These are phyloP conservation scores for Alternaria postmessia DNA, from an alignment of 2,329 filamentous ascomycete species.

Conservation along the genomic window DNA sequence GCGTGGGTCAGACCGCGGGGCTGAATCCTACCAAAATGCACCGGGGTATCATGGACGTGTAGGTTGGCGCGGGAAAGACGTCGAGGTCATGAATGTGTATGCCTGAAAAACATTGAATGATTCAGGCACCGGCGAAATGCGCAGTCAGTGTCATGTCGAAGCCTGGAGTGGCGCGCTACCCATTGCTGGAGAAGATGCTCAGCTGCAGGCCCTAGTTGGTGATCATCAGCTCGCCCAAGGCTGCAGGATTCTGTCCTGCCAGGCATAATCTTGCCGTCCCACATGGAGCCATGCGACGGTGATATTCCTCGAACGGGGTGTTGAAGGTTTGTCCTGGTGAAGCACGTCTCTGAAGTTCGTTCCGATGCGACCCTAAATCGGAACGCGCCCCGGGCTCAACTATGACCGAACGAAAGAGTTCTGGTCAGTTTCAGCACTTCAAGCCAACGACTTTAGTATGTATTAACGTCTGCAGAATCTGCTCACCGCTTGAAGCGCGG, in stretches of 20 bases:
- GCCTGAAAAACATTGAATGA: constrained; percentile 39
- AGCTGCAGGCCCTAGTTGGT: constrained; percentile 23
- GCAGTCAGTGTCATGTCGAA: constrained; percentile 26
- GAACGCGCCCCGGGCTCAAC: constrained; percentile 19
- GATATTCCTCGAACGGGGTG: neutral
- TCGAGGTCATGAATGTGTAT: constrained; percentile 40
- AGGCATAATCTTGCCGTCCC: constrained; percentile 10
- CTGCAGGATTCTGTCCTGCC: constrained; percentile 19
- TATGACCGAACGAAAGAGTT: constrained; percentile 44
- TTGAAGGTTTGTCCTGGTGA: neutral
- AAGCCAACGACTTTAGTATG: neutral
- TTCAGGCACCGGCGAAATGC: constrained; percentile 35
- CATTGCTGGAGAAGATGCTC: constrained; percentile 14
- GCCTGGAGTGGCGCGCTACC: constrained; percentile 30
- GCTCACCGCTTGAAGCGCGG: constrained; percentile 39
- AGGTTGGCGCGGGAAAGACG: constrained; percentile 16
- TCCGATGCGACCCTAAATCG: constrained; percentile 26
- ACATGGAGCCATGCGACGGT: constrained; percentile 3
- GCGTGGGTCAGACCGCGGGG: constrained; percentile 26
- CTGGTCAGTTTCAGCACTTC: constrained; percentile 30
- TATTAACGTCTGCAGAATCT: constrained; percentile 25
- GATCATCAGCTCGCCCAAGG: constrained; percentile 26
- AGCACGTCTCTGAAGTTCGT: constrained; percentile 5
- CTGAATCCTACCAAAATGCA: constrained; percentile 12
- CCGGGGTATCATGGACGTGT: constrained; percentile 11